phyloP scores from a whole-genome alignment of 108 stramenopile species.

The Nitzschia palea region DNA sequence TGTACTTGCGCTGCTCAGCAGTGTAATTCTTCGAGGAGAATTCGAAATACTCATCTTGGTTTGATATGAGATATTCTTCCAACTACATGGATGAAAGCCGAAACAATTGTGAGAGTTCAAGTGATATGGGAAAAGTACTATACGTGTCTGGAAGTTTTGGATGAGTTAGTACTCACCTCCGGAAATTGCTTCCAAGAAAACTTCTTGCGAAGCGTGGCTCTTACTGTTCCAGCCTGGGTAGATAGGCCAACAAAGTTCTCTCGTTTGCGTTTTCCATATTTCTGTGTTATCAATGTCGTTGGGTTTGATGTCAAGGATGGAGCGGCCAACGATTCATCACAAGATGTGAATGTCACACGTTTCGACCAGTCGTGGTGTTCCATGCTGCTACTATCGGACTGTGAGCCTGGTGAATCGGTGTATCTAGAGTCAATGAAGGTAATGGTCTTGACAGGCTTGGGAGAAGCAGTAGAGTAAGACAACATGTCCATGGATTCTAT shows the following conservation, averaged over 20 bases:
- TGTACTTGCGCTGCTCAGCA: slow-evolving; percentile 78
- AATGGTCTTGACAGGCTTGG: slow-evolving; percentile 1
- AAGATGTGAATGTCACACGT: background rate
- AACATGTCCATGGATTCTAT: slow-evolving; percentile 18
- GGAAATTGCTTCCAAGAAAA: slow-evolving; percentile 87
- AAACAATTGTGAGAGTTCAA: background rate
- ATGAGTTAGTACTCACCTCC: slow-evolving; percentile 69
- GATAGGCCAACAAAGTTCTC: slow-evolving; percentile 32
- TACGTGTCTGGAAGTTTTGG: too few relatives aligned
- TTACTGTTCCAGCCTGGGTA: slow-evolving; percentile 14
- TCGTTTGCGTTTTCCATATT: slow-evolving; percentile 29
- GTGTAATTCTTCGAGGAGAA: slow-evolving; percentile 79
- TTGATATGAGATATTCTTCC: slow-evolving; percentile 45
- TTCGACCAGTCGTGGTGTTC: slow-evolving; percentile 18
- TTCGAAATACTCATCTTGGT: slow-evolving; percentile 53
- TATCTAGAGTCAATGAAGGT: background rate
- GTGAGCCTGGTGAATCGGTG: background rate
- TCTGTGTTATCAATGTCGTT: slow-evolving; percentile 17
- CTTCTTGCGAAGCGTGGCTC: slow-evolving; percentile 35
- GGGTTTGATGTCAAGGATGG: slow-evolving; percentile 2
- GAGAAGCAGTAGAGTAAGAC: background rate
- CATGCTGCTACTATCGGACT: background rate
- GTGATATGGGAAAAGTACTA: background rate
- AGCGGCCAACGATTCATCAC: background rate
- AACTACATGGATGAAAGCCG: slow-evolving; percentile 29